phyloP scores from a whole-genome alignment of 176 grass and related monocot species.

The Calamus simplicifolius region DNA sequence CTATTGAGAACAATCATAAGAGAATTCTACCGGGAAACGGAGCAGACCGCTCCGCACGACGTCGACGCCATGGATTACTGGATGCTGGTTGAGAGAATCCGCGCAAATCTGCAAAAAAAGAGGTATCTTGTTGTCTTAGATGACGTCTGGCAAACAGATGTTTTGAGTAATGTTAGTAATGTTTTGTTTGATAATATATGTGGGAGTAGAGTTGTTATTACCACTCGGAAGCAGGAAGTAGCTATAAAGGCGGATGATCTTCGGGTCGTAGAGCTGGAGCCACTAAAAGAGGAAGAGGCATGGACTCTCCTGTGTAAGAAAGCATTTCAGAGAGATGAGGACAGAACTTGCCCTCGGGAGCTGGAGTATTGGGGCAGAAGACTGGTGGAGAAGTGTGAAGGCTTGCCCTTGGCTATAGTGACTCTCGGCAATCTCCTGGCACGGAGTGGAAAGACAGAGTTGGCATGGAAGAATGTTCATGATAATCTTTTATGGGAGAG shows the following conservation, averaged over 20 bases:
- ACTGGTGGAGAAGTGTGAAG: conserved; percentile 51
- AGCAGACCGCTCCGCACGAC: neutral
- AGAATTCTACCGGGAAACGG: conserved; percentile 11
- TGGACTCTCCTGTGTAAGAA: conserved; percentile 14
- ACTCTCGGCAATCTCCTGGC: conserved; percentile 42
- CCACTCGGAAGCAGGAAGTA: conserved; percentile 41
- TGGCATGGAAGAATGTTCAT: conserved; percentile 33
- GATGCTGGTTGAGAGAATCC: conserved; percentile 8
- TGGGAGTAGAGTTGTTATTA: conserved; percentile 40
- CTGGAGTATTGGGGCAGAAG: conserved; percentile 17
- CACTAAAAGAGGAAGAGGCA: conserved; percentile 22
- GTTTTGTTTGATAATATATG: conserved; percentile 25
- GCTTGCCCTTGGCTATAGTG: conserved; percentile 33
- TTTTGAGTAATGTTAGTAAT: conserved; percentile 30
- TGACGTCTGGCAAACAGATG: conserved; percentile 57
- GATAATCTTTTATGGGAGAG: conserved; percentile 42
- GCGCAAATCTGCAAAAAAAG: conserved; percentile 1
- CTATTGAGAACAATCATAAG: conserved; percentile 22
- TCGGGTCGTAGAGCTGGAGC: conserved; percentile 10
- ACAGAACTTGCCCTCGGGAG: conserved; percentile 21
- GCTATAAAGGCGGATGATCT: conserved; percentile 17
- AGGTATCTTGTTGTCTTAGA: conserved; percentile 63
- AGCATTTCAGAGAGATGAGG: conserved; percentile 1
- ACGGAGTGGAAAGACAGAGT: conserved; percentile 3
- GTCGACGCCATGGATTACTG: conserved; percentile 13